Evolutionary conservation across 2,329 filamentous ascomycete species (phyloP), one percentile per base, ranked within the genome.

Genomic region (Penicillium sp.): DNA sequence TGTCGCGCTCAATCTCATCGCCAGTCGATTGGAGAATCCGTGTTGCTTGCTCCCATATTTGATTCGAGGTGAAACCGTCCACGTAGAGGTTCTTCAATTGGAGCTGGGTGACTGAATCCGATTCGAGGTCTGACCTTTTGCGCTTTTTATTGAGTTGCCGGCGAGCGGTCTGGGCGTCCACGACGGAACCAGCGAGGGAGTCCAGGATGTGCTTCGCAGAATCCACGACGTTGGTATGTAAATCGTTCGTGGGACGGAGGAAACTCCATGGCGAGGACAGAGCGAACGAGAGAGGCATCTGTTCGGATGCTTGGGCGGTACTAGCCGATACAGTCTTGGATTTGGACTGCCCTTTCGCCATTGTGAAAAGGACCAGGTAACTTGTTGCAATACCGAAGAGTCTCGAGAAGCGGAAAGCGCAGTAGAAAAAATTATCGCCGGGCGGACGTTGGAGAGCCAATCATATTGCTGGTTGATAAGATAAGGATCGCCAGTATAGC

Each of bases 1-100:
- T 34, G 71, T 79, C 62, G 68, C 65, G 73, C 64, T 83, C 79
- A 3, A 83, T 77, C 65, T 86, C 80, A 18, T 77, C 72, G 41
- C 77, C 77, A 7, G 86, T 75, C 45, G 86, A 83, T 59, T 88
- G 82, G 54, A 97, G 86, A 21, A 97, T 90, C 65, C 89, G 85
- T 67, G 86, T 87, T 9, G 91, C 89, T 76, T 99, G 94, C 73
- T 97, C 90, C 89, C 93, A 99, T 41, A 99, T 86, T 74, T 97
- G 93, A 21, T 87, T 85, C 12, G 89, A 87, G 65, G 89, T 89
- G 64, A 97, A 96, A 0, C 93, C 94, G 54, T 96, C 86, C 7
- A 91, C 79, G 70, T 97, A 89, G 16, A 99, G 79, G 72, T 89
- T 91, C 65, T 89, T 87, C 65, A 96, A 78, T 65, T 91, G 91